Base-by-base conservation (phyloP, 352 stramenopile genomes). In the Phytophthora capsici region DNA sequence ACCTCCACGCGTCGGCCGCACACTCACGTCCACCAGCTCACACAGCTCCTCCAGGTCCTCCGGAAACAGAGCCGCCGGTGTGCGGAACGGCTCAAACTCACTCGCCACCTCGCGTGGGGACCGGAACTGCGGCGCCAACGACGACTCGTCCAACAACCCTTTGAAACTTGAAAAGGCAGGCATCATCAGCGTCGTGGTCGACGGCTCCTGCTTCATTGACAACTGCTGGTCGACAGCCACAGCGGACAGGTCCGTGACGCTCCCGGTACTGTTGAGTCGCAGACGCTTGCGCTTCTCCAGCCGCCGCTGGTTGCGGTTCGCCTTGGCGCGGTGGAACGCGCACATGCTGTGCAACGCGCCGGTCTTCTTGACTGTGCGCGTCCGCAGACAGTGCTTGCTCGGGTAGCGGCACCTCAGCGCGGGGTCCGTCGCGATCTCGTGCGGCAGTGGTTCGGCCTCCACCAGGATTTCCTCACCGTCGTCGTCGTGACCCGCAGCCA, bases 351-450 rank as follows among this genome's bases (percentile, higher is more conserved):
- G 82, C 16, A 89, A 63, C 40, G 78, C 73, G 28, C 79, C 80
- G 30, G 84, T 86, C 51, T 73, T 80, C 73, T 91, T 88, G 53
- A 82, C 45, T n/a, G 79, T 81, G 48, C 82, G 82, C 19, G 60
- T 43, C 57, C 84, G 73, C 30, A 78, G 58, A 57, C 82, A 88
- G 46, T 79, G 66, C 56, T 82, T 85, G 68, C 74, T 86, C 32
- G 73, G 69, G 53, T 88, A 88, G 7, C 69, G 63, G 59, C 79
- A 88, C n/a, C 72, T 68, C 57, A 75, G 68, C 40, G 66, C 63
- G 19, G 69, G 73, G 40, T 74, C 60, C 36, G 60, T 51, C 4
- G 70, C 70, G 55, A 82, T 70, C 62, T 82, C 70, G 51, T 79
- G 70, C 30, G 70, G 55, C 55, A 77, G 66, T 36, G 69, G 66